Base-by-base conservation (phyloP, 169 alveolate genomes). In the Toxoplasma gondii region DNA sequence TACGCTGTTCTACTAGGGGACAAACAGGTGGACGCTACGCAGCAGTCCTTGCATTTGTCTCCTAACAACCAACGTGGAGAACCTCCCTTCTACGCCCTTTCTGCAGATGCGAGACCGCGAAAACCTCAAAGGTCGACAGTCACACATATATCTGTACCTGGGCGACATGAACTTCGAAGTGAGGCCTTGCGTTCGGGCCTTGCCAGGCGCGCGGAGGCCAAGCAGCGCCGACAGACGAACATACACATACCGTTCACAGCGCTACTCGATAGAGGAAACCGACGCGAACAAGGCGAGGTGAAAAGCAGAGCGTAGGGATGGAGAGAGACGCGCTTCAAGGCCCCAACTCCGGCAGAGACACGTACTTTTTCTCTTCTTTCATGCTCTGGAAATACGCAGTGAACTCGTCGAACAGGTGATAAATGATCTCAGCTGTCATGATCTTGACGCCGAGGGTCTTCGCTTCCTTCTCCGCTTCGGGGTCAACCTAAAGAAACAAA, bases 391-490 rank as follows among this genome's bases (percentile, higher is more conserved):
- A 97, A 97, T 98, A 99, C 80, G 97, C 98, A 17, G 99, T 98
- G 96, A 99, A 99, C 91, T 98, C 97, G 97, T 99, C 99, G 92
- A 98, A 98, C 91, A 99, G 98, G 95, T 99, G 99, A 97, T 99
- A 99, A 82, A 99, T 99, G 94, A 99, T 99, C 93, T 99, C 99
- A 67, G 99, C 99, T 39, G 98, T 97, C 97, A 99, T 98, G 67
- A 99, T 98, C 93, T 98, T 98, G 39, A 99, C 99, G 34, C 99
- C 99, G 87, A 98, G 97, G 49, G 97, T 96, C 93, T 98, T 99
- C 0, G 99, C 99, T 95, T 98, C 99, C 96, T 98, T 98, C 92
- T 98, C 98, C 31, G 99, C 99, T 84, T 99, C 99, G 31, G 99
- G 98, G 87, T 94, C 96, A 38, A 92, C 88, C 94, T 92, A 74